Evolutionary conservation across 108 stramenopile genomes (phyloP).

Genomic region (Chaetoceros muelleri): DNA sequence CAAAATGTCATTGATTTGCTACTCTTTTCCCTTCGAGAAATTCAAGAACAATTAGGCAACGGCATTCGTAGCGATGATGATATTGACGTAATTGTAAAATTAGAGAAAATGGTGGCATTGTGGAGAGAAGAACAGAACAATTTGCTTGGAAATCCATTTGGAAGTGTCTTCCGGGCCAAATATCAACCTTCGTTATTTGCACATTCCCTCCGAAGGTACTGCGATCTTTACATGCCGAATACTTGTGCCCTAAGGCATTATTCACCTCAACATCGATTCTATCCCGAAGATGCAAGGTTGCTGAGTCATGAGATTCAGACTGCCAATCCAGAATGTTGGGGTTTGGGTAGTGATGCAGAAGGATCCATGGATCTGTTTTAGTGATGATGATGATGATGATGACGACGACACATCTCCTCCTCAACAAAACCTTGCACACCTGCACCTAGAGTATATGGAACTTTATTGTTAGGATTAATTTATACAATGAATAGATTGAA

Average conservation of each 20-base stretch:
- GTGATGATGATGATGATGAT: too few relatives aligned
- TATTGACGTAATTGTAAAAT: slow-evolving; percentile 40
- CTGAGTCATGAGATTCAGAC: slow-evolving; percentile 63
- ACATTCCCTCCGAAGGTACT: slow-evolving; percentile 49
- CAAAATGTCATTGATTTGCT: slow-evolving; percentile 66
- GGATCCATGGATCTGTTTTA: too few relatives aligned
- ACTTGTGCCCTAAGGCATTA: slow-evolving; percentile 59
- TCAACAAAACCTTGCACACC: too few relatives aligned
- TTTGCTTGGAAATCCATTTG: slow-evolving; percentile 76
- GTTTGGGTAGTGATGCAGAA: too few relatives aligned
- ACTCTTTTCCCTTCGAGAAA: slow-evolving; percentile 40
- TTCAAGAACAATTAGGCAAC: slow-evolving; percentile 54
- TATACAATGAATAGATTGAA: too few relatives aligned
- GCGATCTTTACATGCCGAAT: slow-evolving; percentile 61
- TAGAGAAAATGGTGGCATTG: slow-evolving; percentile 61
- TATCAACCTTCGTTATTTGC: slow-evolving; percentile 73
- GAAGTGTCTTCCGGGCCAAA: slow-evolving; percentile 74
- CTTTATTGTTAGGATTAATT: too few relatives aligned
- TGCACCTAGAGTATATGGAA: too few relatives aligned
- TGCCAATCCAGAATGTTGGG: slow-evolving; percentile 37
- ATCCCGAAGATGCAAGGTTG: slow-evolving; percentile 66
- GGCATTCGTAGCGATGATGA: slow-evolving; percentile 42
- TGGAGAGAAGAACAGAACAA: slow-evolving; percentile 70
- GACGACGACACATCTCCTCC: too few relatives aligned
- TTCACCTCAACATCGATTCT: slow-evolving; percentile 77